Conservation (phyloP, 2,329 filamentous ascomycete species). For the Penicillium expansum region DNA sequence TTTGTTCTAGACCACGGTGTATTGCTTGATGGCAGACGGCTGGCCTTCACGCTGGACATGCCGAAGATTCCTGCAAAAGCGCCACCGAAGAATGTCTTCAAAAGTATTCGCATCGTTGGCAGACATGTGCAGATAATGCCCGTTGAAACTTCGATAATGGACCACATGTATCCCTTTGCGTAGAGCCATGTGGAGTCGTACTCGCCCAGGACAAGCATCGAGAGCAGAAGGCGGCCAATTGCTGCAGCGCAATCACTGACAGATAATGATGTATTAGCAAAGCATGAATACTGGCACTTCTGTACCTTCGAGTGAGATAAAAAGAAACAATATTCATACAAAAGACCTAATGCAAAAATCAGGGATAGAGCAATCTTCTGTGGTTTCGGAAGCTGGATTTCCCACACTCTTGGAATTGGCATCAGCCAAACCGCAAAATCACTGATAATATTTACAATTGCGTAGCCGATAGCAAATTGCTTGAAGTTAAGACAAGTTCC, state of each 20-base stretch:
- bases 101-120: slow-evolving; percentile 2
- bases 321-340: background rate
- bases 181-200: slow-evolving; percentile 2
- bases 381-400: background rate
- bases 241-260: slow-evolving; percentile 5
- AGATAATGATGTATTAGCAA: background rate
- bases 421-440: slow-evolving; percentile 1
- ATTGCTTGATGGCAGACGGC: background rate
- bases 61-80: background rate
- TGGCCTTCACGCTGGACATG: background rate
- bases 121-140: slow-evolving; percentile 8
- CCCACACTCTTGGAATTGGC: slow-evolving; percentile 9
- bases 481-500: slow-evolving; percentile 6
- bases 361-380: slow-evolving; percentile 4
- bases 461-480: slow-evolving; percentile 1
- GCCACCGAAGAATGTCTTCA: background rate
- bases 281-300: background rate
- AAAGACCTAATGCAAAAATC: slow-evolving; percentile 4
- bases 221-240: background rate
- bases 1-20: background rate
- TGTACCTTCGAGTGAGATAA: background rate
- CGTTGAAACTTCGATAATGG: slow-evolving; percentile 5
- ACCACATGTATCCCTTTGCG: slow-evolving; percentile 1
- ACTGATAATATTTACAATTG: slow-evolving; percentile 2
- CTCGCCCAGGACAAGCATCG: slow-evolving; percentile 1